Evolutionary conservation across 345 rosid genomes (phyloP).

Genomic region (Eucalyptus tenuipes): DNA sequence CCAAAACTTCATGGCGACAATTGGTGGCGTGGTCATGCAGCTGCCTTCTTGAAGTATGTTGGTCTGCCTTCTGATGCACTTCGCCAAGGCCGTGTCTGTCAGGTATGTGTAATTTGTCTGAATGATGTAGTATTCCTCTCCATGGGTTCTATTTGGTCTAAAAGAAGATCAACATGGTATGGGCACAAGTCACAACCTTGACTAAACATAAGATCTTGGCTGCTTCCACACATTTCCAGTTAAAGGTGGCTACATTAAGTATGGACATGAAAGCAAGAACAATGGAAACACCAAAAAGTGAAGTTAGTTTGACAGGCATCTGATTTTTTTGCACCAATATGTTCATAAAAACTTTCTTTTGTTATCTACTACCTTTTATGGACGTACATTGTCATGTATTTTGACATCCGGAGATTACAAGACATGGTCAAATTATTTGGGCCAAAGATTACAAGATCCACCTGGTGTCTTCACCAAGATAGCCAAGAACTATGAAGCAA

Average conservation of each 20-base stretch:
- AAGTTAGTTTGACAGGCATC: not conserved
- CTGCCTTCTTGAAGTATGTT: conserved; percentile 69
- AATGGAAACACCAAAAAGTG: not conserved
- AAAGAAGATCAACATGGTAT: not conserved
- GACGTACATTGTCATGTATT: not conserved
- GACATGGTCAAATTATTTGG: not conserved
- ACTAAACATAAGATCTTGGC: not conserved
- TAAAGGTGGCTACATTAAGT: not conserved
- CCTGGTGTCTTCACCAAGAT: not conserved
- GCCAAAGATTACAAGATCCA: not conserved
- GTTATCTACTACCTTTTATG: not conserved
- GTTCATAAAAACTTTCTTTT: not conserved
- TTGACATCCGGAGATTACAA: not conserved
- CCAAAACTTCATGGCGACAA: conserved; percentile 81
- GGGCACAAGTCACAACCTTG: not conserved
- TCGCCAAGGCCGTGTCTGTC: conserved; percentile 68
- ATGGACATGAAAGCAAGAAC: not conserved
- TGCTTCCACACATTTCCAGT: not conserved
- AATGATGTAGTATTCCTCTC: not conserved
- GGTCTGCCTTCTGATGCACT: conserved; percentile 54
- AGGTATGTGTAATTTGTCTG: conserved; percentile 9
- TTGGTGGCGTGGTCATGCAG: conserved; percentile 97
- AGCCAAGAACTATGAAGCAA: not conserved
- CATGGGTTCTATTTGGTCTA: not conserved
- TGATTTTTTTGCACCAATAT: not conserved